Evolutionary conservation across 2,329 filamentous ascomycete species (phyloP), one percentile per base, ranked within the genome.

Genomic region (Xylaria hypoxylon): DNA sequence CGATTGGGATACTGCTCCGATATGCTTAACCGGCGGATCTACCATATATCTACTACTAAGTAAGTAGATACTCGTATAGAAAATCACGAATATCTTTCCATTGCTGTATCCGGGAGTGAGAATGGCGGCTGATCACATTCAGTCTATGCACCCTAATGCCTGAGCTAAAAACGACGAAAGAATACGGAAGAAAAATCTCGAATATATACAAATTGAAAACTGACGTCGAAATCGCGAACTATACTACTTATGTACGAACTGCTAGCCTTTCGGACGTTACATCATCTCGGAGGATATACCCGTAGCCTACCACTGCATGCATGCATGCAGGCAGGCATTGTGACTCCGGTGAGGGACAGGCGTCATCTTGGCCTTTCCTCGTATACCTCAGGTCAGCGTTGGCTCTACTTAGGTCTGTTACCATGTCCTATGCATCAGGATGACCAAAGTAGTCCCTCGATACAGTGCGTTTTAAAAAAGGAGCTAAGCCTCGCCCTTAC

Each of bases 201-300:
- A 31, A n/a, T n/a, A 17, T 53, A 26, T 56, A 24, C 19, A 26
- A 22, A 51, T 56, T 10, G 19, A 28, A 40, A 42, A 53, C 7
- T 42, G 26, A 52, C 60, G 56, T 64, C 38, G 50, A 62, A 60
- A 63, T 65, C 64, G 67, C 60, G 55, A 66, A 59, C 63, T 57
- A 38, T n/a, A n/a, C n/a, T n/a, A n/a, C n/a, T n/a, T 38, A 13
- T 3, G 13, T 15, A 68, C 62, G 55, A 67, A 58, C 63, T 57
- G 42, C 45, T 48, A 47, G 44, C 67, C 35, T 55, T 61, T 44
- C 38, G 40, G 50, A 57, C 19, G 56, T 58, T 67, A 48, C 56
- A 67, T 64, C 28, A 57, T 51, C 47, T 68, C 65, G 65, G 65
- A 68, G 62, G 50, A 62, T 59, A 64, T 65, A 59, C 53, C 62